phyloP scores from a whole-genome alignment of 2,329 filamentous ascomycete genomes.

The Phoma sp. region DNA sequence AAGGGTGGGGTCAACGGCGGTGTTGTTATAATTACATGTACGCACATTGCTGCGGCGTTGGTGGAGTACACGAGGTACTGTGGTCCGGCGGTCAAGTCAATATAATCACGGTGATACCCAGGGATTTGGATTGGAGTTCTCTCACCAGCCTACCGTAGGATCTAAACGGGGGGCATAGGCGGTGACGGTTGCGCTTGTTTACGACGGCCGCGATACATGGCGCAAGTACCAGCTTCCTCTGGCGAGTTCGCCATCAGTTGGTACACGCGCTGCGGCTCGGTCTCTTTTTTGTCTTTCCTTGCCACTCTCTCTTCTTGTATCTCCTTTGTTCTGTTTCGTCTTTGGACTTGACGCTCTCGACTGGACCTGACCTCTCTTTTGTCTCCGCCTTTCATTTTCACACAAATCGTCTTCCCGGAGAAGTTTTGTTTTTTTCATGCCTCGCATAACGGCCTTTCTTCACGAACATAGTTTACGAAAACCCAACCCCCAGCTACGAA shows the following conservation, averaged over 20 bases:
- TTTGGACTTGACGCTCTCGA: conserved; percentile 20
- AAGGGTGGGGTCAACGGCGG: not conserved
- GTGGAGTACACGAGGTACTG: conserved; percentile 17
- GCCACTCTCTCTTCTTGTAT: conserved; percentile 4
- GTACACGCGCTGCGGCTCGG: conserved; percentile 9
- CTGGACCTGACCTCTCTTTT: conserved; percentile 19
- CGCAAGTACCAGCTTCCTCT: conserved; percentile 38
- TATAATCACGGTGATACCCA: conserved; percentile 22
- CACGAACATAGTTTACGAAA: conserved; percentile 25
- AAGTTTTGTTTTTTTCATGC: not conserved
- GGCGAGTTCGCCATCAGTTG: conserved; percentile 17
- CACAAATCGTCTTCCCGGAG: not conserved
- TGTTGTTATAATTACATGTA: conserved; percentile 12
- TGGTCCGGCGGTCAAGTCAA: conserved; percentile 18
- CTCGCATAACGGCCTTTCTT: conserved; percentile 14
- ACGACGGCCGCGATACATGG: conserved; percentile 14
- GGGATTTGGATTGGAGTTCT: conserved; percentile 18
- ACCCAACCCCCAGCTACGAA: not conserved
- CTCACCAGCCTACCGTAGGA: conserved; percentile 15
- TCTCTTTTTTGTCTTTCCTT: conserved; percentile 11
- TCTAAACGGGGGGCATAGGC: conserved; percentile 6
- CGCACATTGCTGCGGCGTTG: conserved; percentile 17
- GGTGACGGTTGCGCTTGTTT: conserved; percentile 19
- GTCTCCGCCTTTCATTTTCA: conserved; percentile 8
- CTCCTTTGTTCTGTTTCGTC: conserved; percentile 14